Conservation (phyloP, 176 grass and related monocot species). For the Stipa capillata region DNA sequence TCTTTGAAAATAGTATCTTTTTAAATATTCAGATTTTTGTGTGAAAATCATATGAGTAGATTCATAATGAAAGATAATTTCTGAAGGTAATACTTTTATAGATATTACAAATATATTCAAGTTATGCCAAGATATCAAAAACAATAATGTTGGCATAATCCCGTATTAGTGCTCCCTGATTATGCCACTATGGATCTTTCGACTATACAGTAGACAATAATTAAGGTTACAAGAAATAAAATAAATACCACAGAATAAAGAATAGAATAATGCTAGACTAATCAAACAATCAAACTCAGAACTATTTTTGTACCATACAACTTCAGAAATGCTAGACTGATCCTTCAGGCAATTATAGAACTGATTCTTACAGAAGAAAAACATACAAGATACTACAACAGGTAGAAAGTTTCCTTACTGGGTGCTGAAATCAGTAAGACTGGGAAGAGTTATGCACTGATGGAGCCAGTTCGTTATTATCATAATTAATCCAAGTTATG, state of each 20-base stretch:
- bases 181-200: neutral
- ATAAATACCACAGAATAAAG: neutral
- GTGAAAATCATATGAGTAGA: neutral
- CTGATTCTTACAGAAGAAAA: neutral
- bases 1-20: neutral
- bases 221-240: neutral
- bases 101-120: neutral
- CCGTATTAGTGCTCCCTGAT: too few species aligned
- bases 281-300: neutral
- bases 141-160: neutral
- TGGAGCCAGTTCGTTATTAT: constrained; percentile 1
- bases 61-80: neutral
- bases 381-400: neutral
- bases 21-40: neutral
- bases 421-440: neutral
- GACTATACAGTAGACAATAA: neutral
- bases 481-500: neutral
- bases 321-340: neutral
- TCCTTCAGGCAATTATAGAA: neutral
- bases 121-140: neutral
- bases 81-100: neutral
- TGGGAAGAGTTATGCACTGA: neutral
- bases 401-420: neutral
- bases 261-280: too few species aligned
- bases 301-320: neutral